Percentiles rank a stretch among this genome's conserved stretches.
Conservation (phyloP, 495 filamentous ascomycete species). For the Aspergillus indologenus region DNA sequence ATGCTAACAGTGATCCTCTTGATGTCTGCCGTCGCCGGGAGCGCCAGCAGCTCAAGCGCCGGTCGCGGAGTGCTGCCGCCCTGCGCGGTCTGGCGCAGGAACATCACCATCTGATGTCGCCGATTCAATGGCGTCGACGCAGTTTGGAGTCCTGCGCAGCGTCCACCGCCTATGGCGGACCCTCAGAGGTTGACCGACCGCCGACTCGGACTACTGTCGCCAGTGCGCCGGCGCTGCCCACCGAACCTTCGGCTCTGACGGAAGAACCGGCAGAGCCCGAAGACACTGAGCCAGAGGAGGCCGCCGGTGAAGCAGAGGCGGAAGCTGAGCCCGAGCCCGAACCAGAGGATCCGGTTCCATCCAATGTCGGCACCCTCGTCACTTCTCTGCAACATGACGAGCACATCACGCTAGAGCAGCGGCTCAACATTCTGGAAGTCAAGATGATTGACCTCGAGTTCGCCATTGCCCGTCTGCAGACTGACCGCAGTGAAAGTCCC, state of each 20-base stretch:
- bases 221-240: constrained; percentile 26
- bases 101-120: constrained; percentile 21
- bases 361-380: constrained; percentile 38
- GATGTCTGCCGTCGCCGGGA: constrained; percentile 18
- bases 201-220: constrained; percentile 34
- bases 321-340: constrained; percentile 31
- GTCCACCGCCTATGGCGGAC: constrained; percentile 14
- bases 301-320: constrained; percentile 17
- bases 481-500: constrained; percentile 22
- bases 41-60: constrained; percentile 25
- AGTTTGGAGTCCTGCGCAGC: constrained; percentile 22
- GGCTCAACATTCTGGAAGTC: constrained; percentile 51
- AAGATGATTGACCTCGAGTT: constrained; percentile 56
- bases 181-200: constrained; percentile 28
- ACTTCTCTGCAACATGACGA: constrained; percentile 47
- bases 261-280: not conserved
- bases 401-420: constrained; percentile 47
- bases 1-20: constrained; percentile 17
- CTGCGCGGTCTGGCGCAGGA: constrained; percentile 25
- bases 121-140: constrained; percentile 27
- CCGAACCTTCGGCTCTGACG: constrained; percentile 22
- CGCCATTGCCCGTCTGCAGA: constrained; percentile 52
- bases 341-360: not conserved
- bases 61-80: constrained; percentile 34
- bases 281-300: constrained; percentile 3